Percentiles rank a stretch among this genome's conserved stretches.
These are phyloP conservation scores for Eimeria sp. DNA, from an alignment of 169 alveolate genomes.

Conservation along the genomic window DNA sequence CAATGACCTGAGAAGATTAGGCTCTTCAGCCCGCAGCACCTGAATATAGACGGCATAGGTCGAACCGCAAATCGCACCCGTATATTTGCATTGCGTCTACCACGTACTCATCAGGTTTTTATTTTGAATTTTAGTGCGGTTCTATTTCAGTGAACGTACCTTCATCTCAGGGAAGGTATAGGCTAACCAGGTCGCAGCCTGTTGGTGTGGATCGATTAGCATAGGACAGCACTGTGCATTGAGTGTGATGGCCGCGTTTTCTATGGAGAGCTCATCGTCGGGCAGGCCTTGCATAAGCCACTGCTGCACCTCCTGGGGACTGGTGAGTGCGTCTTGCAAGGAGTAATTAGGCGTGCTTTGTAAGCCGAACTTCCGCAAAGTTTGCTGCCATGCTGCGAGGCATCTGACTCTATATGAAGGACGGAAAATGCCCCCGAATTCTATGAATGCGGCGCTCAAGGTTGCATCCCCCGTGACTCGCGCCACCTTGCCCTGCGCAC, in stretches of 20 bases:
- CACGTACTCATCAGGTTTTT: neutral
- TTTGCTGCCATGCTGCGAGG: constrained; percentile 88
- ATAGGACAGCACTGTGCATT: constrained; percentile 88
- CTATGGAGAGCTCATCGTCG: constrained; percentile 89
- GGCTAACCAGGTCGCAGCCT: constrained; percentile 90
- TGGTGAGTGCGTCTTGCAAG: constrained; percentile 90
- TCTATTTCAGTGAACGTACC: constrained; percentile 18
- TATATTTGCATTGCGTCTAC: neutral
- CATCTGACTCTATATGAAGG: constrained; percentile 91
- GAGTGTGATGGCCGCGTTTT: constrained; percentile 90
- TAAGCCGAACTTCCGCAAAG: constrained; percentile 87
- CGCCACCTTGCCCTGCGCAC: constrained; percentile 35
- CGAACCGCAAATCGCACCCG: neutral
- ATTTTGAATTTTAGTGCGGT: neutral
- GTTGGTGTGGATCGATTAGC: constrained; percentile 92
- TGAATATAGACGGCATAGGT: neutral
- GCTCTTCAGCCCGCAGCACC: constrained; percentile 73
- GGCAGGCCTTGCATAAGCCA: constrained; percentile 94
- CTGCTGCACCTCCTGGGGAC: constrained; percentile 95
- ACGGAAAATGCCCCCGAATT: constrained; percentile 95
- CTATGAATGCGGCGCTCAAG: constrained; percentile 91
- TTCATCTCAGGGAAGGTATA: constrained; percentile 87
- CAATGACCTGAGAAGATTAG: constrained; percentile 23
- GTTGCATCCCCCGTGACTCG: constrained; percentile 94
- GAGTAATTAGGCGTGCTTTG: constrained; percentile 89